Conservation (phyloP, 2,329 filamentous ascomycete species). For the Colletotrichum acutatum region DNA sequence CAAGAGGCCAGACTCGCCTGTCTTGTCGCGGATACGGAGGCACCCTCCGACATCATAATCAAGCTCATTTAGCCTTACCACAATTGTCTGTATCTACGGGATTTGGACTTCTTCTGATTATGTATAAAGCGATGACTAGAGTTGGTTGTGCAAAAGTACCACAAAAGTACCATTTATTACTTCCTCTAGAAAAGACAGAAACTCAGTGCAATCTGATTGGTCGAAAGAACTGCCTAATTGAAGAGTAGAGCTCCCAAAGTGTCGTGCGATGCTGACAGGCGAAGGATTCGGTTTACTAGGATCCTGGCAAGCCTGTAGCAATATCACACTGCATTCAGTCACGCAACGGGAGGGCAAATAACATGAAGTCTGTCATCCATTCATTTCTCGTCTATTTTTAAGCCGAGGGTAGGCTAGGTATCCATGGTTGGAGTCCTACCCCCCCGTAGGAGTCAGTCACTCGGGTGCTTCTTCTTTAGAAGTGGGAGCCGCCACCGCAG, state of each 20-base stretch:
- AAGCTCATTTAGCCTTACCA: neutral
- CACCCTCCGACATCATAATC: neutral
- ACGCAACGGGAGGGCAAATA: neutral
- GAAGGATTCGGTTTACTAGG: neutral
- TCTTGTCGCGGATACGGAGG: neutral
- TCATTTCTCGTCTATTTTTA: constrained; percentile 1
- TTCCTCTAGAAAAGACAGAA: neutral
- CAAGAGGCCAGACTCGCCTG: neutral
- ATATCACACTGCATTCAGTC: neutral
- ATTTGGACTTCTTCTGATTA: neutral
- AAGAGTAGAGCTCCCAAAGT: neutral
- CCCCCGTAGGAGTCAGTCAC: neutral
- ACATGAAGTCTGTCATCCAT: neutral
- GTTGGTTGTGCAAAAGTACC: neutral
- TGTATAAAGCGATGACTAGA: neutral
- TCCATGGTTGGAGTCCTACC: neutral
- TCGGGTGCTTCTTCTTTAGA: neutral
- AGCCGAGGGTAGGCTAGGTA: no score
- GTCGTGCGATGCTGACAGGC: neutral
- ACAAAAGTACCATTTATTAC: neutral
- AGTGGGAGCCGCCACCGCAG: constrained; percentile 41
- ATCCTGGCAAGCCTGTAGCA: neutral
- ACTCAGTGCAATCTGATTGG: neutral
- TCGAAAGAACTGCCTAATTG: neutral
- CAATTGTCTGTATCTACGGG: neutral